A percentile compares a stretch with the other conserved stretches of the same genome.
Conservation (phyloP, 306 rosid species). For the Prunus padus region DNA sequence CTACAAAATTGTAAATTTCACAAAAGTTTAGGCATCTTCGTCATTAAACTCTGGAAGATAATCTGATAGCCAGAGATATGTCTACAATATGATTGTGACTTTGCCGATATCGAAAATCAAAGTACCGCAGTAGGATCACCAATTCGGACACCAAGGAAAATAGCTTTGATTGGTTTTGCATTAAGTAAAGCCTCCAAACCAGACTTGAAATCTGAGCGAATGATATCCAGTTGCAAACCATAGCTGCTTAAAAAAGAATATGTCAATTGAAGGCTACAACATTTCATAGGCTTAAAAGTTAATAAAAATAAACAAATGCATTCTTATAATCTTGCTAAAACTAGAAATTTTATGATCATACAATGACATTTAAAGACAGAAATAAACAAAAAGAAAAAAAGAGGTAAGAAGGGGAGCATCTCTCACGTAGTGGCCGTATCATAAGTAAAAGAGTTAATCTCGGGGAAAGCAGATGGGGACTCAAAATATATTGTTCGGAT, state of each 20-base stretch:
- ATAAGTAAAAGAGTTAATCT: constrained; percentile 81
- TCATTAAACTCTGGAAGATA: not conserved
- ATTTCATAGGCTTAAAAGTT: not conserved
- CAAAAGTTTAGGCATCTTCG: constrained; percentile 1
- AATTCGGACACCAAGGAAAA: constrained; percentile 93
- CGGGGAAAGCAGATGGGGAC: constrained; percentile 72
- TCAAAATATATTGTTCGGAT: constrained; percentile 90
- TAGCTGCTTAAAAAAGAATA: constrained; percentile 57
- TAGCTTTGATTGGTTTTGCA: constrained; percentile 74
- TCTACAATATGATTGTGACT: constrained; percentile 4
- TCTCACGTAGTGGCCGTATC: constrained; percentile 71
- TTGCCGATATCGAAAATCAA: constrained; percentile 20
- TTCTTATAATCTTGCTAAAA: not conserved
- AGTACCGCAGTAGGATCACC: constrained; percentile 99
- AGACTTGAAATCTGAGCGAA: constrained; percentile 80
- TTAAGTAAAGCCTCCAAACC: constrained; percentile 88
- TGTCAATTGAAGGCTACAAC: constrained; percentile 16
- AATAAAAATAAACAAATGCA: not conserved
- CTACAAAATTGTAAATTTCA: constrained; percentile 42
- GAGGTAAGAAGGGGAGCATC: constrained; percentile 26
- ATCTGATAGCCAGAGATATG: constrained; percentile 12
- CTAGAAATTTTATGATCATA: not conserved
- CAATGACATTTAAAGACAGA: constrained; percentile 18
- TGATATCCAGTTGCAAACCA: constrained; percentile 80
- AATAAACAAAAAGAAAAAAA: constrained; percentile 17